Percentiles rank a stretch among this genome's conserved stretches.
phyloP scores from a whole-genome alignment of 306 rosid genomes.

The Pyrus betulifolia region DNA sequence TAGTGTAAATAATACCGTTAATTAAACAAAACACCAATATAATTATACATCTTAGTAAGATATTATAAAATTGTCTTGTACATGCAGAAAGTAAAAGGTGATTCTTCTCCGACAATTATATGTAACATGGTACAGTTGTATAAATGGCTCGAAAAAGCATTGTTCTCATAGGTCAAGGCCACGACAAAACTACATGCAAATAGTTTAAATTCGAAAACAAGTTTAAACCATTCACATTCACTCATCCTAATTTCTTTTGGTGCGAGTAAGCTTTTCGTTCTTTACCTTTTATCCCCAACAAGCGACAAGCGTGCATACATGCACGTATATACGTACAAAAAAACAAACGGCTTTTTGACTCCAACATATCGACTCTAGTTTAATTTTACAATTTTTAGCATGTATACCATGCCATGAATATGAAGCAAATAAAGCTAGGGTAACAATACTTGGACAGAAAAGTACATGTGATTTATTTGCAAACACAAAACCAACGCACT shows the following conservation, averaged over 20 bases:
- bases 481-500: too few species aligned
- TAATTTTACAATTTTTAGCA: background rate
- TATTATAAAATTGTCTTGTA: background rate
- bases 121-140: background rate
- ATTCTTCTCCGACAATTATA: background rate
- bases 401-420: background rate
- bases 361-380: background rate
- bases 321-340: background rate
- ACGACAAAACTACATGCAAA: conserved; percentile 1
- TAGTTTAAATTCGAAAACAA: background rate
- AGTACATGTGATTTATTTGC: too few species aligned
- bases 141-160: background rate
- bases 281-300: background rate
- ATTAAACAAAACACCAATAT: too few species aligned
- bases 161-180: background rate
- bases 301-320: background rate
- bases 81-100: background rate
- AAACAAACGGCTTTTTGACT: background rate
- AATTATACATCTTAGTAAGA: background rate
- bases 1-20: too few species aligned
- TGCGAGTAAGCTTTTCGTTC: background rate
- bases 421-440: background rate
- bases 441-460: background rate
- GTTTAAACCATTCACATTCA: background rate
- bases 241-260: background rate